A percentile compares a stretch with the other conserved stretches of the same genome.
Evolutionary conservation across 306 rosid genomes (phyloP).

Genomic region (Pueraria montana): DNA sequence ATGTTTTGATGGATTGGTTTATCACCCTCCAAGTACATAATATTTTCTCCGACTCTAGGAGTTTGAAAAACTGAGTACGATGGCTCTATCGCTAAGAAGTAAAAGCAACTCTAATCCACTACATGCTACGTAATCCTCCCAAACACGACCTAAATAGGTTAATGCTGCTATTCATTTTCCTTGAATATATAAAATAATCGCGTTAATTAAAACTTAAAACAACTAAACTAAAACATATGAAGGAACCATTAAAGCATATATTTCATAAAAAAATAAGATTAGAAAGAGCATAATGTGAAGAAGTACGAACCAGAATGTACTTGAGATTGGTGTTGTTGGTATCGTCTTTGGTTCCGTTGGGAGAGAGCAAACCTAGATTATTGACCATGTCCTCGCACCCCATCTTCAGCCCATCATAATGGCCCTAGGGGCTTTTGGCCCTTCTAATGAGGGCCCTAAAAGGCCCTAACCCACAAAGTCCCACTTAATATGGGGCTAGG

Average conservation of each 20-base stretch:
- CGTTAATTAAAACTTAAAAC: neutral
- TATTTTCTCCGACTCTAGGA: no score
- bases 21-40: neutral
- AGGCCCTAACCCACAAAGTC: no score
- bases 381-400: no score
- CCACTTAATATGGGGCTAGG: no score
- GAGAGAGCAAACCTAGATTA: no score
- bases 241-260: no score
- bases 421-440: no score
- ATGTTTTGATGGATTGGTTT: neutral
- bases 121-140: no score
- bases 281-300: no score
- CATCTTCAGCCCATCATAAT: no score
- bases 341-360: slow-evolving; percentile 96
- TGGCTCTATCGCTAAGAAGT: neutral
- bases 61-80: neutral
- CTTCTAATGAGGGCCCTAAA: no score
- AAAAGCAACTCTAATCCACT: slow-evolving; percentile 14
- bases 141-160: neutral
- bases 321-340: slow-evolving; percentile 83
- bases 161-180: neutral
- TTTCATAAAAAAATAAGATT: no score
- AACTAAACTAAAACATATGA: neutral
- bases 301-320: slow-evolving; percentile 87
- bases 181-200: neutral